These are phyloP conservation scores for Gymnopilus junonius DNA, from an alignment of 768 basidiomycete genomes.

Conservation along the genomic window DNA sequence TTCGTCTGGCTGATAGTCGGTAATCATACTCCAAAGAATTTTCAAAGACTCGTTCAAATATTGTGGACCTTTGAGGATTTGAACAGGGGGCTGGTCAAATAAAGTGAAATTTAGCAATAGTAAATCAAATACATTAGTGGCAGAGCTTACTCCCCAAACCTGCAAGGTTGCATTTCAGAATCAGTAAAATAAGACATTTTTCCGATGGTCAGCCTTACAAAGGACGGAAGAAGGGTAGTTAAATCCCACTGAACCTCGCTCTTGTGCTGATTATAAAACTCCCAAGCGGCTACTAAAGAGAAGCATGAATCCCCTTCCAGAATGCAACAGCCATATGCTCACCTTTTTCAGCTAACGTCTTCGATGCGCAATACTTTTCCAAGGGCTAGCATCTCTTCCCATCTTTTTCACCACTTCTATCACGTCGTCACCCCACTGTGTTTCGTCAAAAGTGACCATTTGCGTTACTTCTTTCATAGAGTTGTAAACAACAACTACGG, in stretches of 20 bases:
- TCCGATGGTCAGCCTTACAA: background rate
- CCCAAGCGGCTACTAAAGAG: conserved; percentile 39
- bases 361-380: conserved; percentile 58
- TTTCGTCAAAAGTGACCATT: conserved; percentile 35
- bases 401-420: conserved; percentile 48
- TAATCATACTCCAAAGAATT: conserved; percentile 28
- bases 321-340: background rate
- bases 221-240: conserved; percentile 54
- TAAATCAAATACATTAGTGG: conserved; percentile 29
- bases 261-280: conserved; percentile 47
- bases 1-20: conserved; percentile 19
- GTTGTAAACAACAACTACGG: conserved; percentile 23
- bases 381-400: conserved; percentile 39
- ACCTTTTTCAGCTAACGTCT: conserved; percentile 70
- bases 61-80: conserved; percentile 36
- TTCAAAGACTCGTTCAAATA: conserved; percentile 2
- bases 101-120: conserved; percentile 36
- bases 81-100: conserved; percentile 27
- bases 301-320: background rate
- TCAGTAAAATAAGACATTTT: too few relatives aligned
- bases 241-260: conserved; percentile 51
- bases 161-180: background rate
- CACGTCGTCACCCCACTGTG: conserved; percentile 65
- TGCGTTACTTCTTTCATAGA: background rate
- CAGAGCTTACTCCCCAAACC: conserved; percentile 7